Conservation (phyloP, 805 yeast genomes). For the Dipodascopsis uninucleata region DNA sequence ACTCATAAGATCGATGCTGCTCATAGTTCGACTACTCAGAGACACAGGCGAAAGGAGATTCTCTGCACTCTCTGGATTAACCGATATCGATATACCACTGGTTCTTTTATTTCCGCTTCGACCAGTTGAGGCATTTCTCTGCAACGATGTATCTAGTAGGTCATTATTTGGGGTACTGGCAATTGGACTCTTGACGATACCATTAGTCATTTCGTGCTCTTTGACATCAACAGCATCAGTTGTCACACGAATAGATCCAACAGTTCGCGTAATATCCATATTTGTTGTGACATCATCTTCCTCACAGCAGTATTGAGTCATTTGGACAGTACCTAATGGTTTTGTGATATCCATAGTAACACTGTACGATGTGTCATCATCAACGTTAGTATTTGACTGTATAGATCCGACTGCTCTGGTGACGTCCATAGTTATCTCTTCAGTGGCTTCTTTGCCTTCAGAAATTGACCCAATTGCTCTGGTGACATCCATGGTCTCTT, state of each 20-base stretch:
- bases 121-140: too few relatives aligned
- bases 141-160: too few relatives aligned
- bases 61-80: too few relatives aligned
- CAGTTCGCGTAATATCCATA: conserved; percentile 8
- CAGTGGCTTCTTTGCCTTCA: conserved; percentile 5
- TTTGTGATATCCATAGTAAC: conserved; percentile 18
- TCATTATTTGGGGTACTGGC: too few relatives aligned
- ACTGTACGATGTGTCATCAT: conserved; percentile 5
- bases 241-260: conserved; percentile 7
- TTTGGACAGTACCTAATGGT: conserved; percentile 8
- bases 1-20: background rate
- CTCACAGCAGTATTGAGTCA: background rate
- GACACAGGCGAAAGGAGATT: background rate
- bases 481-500: conserved; percentile 16
- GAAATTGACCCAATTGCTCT: conserved; percentile 9
- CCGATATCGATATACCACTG: too few relatives aligned
- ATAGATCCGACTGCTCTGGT: conserved; percentile 25
- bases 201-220: background rate
- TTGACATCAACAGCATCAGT: background rate
- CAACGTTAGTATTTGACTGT: background rate
- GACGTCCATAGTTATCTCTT: conserved; percentile 27
- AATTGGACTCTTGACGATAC: too few relatives aligned
- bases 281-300: background rate
- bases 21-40: background rate
- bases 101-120: too few relatives aligned